Percentiles rank a stretch among this genome's conserved stretches.
Evolutionary conservation across 768 basidiomycete genomes (phyloP).

Genomic region (Neoboletus magnificus): DNA sequence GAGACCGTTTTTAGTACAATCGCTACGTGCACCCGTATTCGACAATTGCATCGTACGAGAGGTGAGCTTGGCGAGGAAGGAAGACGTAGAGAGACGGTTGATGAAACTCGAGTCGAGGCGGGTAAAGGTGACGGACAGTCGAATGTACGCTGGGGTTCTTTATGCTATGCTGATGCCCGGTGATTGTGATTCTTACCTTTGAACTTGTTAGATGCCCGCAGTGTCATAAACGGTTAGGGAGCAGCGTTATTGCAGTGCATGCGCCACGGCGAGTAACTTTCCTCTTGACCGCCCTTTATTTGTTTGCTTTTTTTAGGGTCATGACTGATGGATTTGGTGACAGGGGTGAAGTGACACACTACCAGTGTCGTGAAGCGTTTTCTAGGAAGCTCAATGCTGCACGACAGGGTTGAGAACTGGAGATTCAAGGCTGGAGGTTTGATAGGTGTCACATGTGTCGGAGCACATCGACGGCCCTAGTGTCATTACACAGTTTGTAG

Average conservation of each 20-base stretch:
- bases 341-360: conserved; percentile 96
- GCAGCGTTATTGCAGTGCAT: conserved; percentile 93
- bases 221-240: conserved; percentile 91
- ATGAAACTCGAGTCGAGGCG: conserved; percentile 75
- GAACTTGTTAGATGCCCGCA: conserved; percentile 73
- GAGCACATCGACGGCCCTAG: too few relatives aligned
- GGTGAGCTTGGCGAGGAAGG: conserved; percentile 70
- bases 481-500: background rate
- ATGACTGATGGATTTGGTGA: background rate
- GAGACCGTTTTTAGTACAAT: conserved; percentile 70
- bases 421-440: background rate
- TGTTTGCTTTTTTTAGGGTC: background rate
- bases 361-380: conserved; percentile 90
- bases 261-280: conserved; percentile 61
- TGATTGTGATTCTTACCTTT: background rate
- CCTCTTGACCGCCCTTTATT: background rate
- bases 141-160: conserved; percentile 65
- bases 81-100: conserved; percentile 69
- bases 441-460: background rate
- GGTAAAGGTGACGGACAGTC: conserved; percentile 86
- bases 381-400: conserved; percentile 49
- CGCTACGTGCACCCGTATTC: conserved; percentile 61
- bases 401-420: conserved; percentile 11
- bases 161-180: background rate
- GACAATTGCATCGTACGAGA: conserved; percentile 68